phyloP scores from a whole-genome alignment of 2,329 filamentous ascomycete genomes.

The Colletotrichum sp. region DNA sequence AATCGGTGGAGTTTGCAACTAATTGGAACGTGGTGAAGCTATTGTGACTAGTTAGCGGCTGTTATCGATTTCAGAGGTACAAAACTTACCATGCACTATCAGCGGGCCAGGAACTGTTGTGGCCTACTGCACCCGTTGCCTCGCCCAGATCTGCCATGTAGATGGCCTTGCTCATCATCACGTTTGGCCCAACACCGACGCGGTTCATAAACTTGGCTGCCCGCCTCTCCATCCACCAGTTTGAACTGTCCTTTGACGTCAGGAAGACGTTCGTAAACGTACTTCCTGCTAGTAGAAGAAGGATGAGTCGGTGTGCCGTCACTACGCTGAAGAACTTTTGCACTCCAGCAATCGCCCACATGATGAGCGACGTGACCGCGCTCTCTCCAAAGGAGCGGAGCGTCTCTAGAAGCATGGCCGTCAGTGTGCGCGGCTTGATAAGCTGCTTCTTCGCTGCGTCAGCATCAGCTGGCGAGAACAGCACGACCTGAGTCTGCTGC shows the following conservation, averaged over 20 bases:
- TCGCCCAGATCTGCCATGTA: slow-evolving; percentile 83
- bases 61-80: too few species aligned
- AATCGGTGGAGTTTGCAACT: slow-evolving; percentile 62
- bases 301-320: slow-evolving; percentile 75
- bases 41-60: slow-evolving; percentile 26
- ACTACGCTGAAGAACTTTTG: slow-evolving; percentile 70
- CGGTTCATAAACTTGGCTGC: slow-evolving; percentile 82
- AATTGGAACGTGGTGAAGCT: slow-evolving; percentile 67
- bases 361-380: slow-evolving; percentile 75
- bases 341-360: slow-evolving; percentile 73
- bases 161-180: slow-evolving; percentile 83
- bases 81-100: slow-evolving; percentile 55
- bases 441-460: slow-evolving; percentile 59
- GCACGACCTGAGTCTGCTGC: slow-evolving; percentile 66
- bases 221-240: slow-evolving; percentile 86
- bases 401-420: slow-evolving; percentile 75
- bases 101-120: slow-evolving; percentile 37
- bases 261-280: slow-evolving; percentile 75
- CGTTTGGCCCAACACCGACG: slow-evolving; percentile 79
- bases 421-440: slow-evolving; percentile 66
- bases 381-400: slow-evolving; percentile 77
- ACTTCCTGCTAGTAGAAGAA: slow-evolving; percentile 73
- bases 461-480: slow-evolving; percentile 57
- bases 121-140: slow-evolving; percentile 46
- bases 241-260: slow-evolving; percentile 72